Percentiles rank a stretch among this genome's conserved stretches.
phyloP scores from a whole-genome alignment of 2,329 filamentous ascomycete genomes.

The Fusarium lateritium region DNA sequence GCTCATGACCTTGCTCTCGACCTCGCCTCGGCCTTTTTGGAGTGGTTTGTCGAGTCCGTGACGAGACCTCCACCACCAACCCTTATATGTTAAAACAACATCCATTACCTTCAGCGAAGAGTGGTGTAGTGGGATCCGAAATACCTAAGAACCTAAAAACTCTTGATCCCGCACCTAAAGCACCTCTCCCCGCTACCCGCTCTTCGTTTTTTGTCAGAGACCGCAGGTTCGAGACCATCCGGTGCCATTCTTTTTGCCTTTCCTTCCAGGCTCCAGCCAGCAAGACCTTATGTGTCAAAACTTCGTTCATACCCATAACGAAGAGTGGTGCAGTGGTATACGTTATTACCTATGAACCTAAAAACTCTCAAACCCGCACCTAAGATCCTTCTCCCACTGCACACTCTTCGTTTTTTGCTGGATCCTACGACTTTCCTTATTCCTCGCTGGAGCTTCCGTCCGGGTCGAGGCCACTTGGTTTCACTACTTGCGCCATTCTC shows the following conservation, averaged over 20 bases:
- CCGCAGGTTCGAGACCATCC: neutral
- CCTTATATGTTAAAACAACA: neutral
- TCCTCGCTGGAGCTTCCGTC: too few relatives aligned
- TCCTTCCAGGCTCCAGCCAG: neutral
- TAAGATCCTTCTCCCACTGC: neutral
- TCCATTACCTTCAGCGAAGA: neutral
- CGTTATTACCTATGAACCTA: neutral
- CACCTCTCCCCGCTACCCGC: neutral
- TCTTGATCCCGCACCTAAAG: neutral
- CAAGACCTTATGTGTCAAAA: neutral
- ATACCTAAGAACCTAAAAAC: neutral
- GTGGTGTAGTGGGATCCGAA: conserved; percentile 4
- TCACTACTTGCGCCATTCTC: too few relatives aligned
- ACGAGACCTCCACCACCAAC: neutral
- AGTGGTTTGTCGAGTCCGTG: too few relatives aligned
- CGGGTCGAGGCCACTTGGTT: too few relatives aligned
- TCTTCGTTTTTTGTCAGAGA: conserved; percentile 6
- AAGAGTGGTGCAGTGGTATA: conserved; percentile 19
- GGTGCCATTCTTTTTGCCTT: neutral
- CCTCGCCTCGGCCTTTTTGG: too few relatives aligned
- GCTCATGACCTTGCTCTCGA: too few relatives aligned
- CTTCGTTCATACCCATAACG: neutral
- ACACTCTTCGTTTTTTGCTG: neutral
- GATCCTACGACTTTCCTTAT: too few relatives aligned
- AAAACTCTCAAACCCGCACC: neutral